Conservation (phyloP, 805 yeast genomes). For the Wilhelminamyces savonicus region DNA sequence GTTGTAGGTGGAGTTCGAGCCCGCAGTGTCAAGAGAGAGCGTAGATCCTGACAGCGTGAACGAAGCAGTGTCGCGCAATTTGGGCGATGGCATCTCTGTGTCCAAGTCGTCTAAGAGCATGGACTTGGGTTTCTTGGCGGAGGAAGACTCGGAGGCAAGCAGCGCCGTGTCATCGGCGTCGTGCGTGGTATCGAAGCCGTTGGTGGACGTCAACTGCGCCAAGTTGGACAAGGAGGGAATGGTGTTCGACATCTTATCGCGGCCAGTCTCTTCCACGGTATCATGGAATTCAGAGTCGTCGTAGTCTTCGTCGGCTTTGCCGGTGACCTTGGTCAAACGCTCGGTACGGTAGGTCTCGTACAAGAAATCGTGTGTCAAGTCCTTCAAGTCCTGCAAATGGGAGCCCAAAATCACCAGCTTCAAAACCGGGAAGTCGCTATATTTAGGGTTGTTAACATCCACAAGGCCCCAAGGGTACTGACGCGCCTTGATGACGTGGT, state of each 20-base stretch:
- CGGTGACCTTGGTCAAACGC: constrained; percentile 56
- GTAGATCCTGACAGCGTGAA: constrained; percentile 26
- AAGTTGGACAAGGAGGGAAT: constrained; percentile 58
- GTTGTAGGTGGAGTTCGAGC: neutral
- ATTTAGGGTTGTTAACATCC: constrained; percentile 46
- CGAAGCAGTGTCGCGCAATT: constrained; percentile 19
- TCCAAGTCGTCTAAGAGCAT: constrained; percentile 29
- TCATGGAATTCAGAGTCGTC: constrained; percentile 14
- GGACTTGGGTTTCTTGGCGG: constrained; percentile 20
- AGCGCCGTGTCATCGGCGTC: constrained; percentile 11
- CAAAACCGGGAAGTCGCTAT: constrained; percentile 50
- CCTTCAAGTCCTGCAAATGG: constrained; percentile 78
- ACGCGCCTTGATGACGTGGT: constrained; percentile 46
- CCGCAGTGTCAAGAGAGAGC: constrained; percentile 16
- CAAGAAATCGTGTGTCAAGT: constrained; percentile 67
- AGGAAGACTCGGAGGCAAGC: constrained; percentile 13
- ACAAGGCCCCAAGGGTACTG: constrained; percentile 73
- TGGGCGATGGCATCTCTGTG: constrained; percentile 16
- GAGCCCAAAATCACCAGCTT: constrained; percentile 73
- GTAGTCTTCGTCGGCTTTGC: constrained; percentile 23
- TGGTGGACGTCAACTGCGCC: constrained; percentile 40
- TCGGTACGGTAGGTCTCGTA: constrained; percentile 81
- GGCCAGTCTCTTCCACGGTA: constrained; percentile 14
- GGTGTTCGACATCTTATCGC: constrained; percentile 3
- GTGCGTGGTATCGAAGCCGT: constrained; percentile 10